A percentile compares a stretch with the other conserved stretches of the same genome.
Conservation (phyloP, 192 early-diverging fungal genomes). For the Coemansia sp. region DNA sequence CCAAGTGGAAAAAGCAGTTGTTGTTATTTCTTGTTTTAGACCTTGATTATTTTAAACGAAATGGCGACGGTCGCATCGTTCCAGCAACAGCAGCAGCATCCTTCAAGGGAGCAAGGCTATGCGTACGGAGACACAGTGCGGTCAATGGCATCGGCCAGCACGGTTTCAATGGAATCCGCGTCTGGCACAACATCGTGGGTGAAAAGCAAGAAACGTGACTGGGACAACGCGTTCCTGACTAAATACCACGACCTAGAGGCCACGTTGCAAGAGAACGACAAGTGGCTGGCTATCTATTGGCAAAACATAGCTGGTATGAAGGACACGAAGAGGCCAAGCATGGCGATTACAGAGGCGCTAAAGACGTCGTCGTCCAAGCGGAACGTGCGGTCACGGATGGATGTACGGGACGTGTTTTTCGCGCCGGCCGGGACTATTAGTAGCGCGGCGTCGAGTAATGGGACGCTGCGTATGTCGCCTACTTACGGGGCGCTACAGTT, state of each 20-base stretch:
- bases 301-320: conserved; percentile 44
- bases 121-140: conserved; percentile 8
- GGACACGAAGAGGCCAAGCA: conserved; percentile 26
- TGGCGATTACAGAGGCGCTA: conserved; percentile 49
- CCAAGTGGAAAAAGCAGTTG: not conserved
- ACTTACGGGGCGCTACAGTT: conserved; percentile 21
- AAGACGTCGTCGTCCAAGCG: conserved; percentile 53
- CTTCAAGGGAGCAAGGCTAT: not conserved
- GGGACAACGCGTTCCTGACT: conserved; percentile 52
- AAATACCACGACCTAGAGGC: conserved; percentile 53
- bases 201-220: conserved; percentile 47
- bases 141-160: conserved; percentile 28
- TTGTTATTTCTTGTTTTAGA: not conserved
- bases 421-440: conserved; percentile 11
- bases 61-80: conserved; percentile 25
- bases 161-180: conserved; percentile 3
- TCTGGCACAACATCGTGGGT: conserved; percentile 30
- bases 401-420: conserved; percentile 53
- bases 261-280: conserved; percentile 54
- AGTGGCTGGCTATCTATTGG: conserved; percentile 51
- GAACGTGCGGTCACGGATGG: conserved; percentile 36
- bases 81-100: not conserved
- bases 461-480: conserved; percentile 29
- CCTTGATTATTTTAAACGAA: not conserved
- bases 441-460: not conserved